phyloP scores from a whole-genome alignment of 176 grass and related monocot genomes.

The Typha latifolia region DNA sequence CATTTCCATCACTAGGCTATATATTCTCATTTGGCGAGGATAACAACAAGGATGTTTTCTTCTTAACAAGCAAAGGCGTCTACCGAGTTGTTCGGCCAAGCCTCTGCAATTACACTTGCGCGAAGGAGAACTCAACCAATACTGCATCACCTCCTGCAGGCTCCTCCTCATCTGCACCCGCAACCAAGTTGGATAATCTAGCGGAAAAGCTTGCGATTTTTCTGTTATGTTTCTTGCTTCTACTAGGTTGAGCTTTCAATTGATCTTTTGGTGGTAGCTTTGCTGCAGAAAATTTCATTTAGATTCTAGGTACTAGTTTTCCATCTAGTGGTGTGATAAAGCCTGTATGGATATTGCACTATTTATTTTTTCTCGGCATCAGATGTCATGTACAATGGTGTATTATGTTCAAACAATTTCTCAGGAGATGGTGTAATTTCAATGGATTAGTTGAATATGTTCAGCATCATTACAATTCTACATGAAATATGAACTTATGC shows the following conservation, averaged over 20 bases:
- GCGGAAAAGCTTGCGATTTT: not conserved
- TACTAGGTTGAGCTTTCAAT: slow-evolving; percentile 19
- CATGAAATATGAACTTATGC: too few species aligned
- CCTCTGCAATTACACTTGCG: slow-evolving; percentile 49
- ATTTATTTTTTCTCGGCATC: not conserved
- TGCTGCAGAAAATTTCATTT: not conserved
- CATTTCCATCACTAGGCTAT: slow-evolving; percentile 65
- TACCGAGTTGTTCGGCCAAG: slow-evolving; percentile 69
- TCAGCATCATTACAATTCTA: too few species aligned
- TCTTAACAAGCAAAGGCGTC: slow-evolving; percentile 77
- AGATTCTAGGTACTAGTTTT: not conserved
- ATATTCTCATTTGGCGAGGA: slow-evolving; percentile 76
- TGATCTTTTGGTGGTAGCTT: not conserved
- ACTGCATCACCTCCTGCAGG: slow-evolving; percentile 5
- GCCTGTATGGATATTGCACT: slow-evolving; percentile 2
- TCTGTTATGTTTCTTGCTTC: not conserved
- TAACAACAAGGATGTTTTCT: slow-evolving; percentile 55
- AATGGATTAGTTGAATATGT: too few species aligned
- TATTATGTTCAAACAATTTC: not conserved
- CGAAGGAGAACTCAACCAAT: slow-evolving; percentile 41
- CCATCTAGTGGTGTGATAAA: too few species aligned
- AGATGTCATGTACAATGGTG: not conserved
- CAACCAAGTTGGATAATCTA: slow-evolving; percentile 1
- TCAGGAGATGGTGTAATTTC: too few species aligned
- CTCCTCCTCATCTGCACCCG: slow-evolving; percentile 4